Base-by-base conservation (phyloP, 2,329 filamentous ascomycete species). In the Aschersonia sp. region DNA sequence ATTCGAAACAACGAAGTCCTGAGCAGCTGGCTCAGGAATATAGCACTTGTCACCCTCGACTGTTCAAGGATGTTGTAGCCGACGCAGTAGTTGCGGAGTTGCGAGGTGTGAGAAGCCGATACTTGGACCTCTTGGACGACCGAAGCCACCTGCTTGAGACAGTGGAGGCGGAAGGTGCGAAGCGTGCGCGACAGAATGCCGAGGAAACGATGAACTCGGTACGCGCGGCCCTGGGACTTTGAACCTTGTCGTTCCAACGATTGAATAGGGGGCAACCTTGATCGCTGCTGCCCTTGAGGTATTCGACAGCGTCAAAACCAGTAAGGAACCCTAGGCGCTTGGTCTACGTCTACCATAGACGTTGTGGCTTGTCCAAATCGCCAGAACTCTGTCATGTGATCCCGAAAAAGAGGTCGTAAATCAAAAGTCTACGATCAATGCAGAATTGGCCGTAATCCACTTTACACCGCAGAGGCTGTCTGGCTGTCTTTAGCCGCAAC, bases 121-220 rank as follows among this genome's bases (percentile, higher is more conserved):
- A 81, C 57, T 52, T 69, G 3, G 65, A 72, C 46, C 58, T 83
- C 4, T 63, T 82, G 40, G 57, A 47, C 45, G 59, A 62, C 41
- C 66, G 71, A 28, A 69, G 75, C 28, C 70, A 61, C 32, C 74
- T 73, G 57, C 61, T 88, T 9, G 71, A 80, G 45, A 64, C 73
- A 7, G 67, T 86, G 9, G 77, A 77, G 43, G 68, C 63, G 4
- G 60, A 74, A 40, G 84, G 85, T 0, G 77, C 75, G 0, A 60
- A 62, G 40, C 78, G 72, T 58, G 86, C 86, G n/a, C 67, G 68
- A 30, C 59, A 66, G 45, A 85, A 71, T 54, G 84, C 85, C 0
- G 65, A 69, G 50, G 64, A 68, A 51, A 80, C 75, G 31, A 81
- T 82, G 76, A 59, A 61, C 35, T 53, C 68, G 40, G 73, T 81